A percentile compares a stretch with the other conserved stretches of the same genome.
Conservation (phyloP, 805 yeast genomes). For the baker's yeast (Saccharomyces cerevisiae) region DNA sequence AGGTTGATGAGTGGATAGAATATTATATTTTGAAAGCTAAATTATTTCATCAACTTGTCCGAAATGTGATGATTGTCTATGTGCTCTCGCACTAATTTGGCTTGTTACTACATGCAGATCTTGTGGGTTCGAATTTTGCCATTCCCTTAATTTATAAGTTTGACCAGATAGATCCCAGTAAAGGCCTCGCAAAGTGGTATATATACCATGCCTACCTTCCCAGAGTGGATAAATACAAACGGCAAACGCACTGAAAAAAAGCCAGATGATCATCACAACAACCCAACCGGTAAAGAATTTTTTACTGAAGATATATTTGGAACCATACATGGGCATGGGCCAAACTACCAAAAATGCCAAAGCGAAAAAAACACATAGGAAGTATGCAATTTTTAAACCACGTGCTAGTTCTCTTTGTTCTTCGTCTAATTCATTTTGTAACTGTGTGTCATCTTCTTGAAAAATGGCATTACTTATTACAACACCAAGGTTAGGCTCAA, state of each 20-base stretch:
- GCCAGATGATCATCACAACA: conserved; percentile 72
- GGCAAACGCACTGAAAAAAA: conserved; percentile 54
- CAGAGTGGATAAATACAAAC: conserved; percentile 63
- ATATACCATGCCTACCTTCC: conserved; percentile 66
- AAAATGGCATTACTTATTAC: conserved; percentile 26
- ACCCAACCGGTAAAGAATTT: conserved; percentile 86
- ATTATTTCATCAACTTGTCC: background rate
- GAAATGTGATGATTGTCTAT: background rate
- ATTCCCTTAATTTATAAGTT: conserved; percentile 56
- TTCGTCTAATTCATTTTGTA: conserved; percentile 30
- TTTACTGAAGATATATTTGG: conserved; percentile 65
- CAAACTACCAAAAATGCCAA: conserved; percentile 61
- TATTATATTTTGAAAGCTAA: background rate
- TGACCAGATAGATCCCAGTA: conserved; percentile 84
- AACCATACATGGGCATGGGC: conserved; percentile 95
- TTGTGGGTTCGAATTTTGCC: conserved; percentile 73
- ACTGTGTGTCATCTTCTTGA: conserved; percentile 13
- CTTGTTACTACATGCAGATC: conserved; percentile 64
- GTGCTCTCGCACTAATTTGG: conserved; percentile 41
- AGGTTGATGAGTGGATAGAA: background rate
- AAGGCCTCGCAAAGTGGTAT: conserved; percentile 60
- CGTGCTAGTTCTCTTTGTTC: conserved; percentile 46
- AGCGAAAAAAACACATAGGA: conserved; percentile 53
- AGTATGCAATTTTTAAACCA: conserved; percentile 55
- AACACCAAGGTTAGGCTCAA: background rate